These are phyloP conservation scores for Ambrosia trifida DNA, from an alignment of 129 eudicot species.

Conservation along the genomic window DNA sequence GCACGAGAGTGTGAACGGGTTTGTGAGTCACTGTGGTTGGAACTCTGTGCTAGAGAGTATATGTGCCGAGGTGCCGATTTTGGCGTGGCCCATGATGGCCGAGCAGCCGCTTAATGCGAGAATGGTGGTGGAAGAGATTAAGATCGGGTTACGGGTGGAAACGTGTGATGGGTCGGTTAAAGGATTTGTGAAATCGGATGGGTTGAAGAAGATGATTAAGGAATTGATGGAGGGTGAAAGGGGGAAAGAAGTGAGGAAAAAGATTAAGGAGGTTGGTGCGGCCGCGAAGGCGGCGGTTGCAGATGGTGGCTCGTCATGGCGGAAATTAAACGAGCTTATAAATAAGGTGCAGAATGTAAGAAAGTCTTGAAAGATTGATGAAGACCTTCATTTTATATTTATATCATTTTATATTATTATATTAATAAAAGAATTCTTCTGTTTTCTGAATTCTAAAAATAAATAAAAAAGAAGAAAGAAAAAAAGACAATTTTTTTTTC, in stretches of 20 bases:
- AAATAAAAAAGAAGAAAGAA: too few relatives aligned
- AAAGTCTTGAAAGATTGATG: background rate
- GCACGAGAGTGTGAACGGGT: constrained; percentile 58
- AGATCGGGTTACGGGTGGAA: constrained; percentile 60
- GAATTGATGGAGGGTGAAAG: constrained; percentile 66
- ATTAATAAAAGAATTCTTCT: too few relatives aligned
- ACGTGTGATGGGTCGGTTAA: constrained; percentile 45
- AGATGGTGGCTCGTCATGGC: constrained; percentile 73
- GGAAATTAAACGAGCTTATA: constrained; percentile 43
- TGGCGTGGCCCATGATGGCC: constrained; percentile 89
- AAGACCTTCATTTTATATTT: too few relatives aligned
- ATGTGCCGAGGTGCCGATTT: constrained; percentile 66
- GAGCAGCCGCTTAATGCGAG: constrained; percentile 66
- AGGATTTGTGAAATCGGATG: constrained; percentile 58
- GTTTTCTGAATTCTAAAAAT: too few relatives aligned
- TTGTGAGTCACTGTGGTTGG: constrained; percentile 87
- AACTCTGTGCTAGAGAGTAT: constrained; percentile 70
- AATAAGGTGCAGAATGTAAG: constrained; percentile 34
- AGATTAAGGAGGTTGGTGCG: constrained; percentile 50
- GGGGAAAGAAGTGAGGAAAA: constrained; percentile 49
- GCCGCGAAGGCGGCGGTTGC: constrained; percentile 46
- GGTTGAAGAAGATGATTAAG: constrained; percentile 43
- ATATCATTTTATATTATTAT: too few relatives aligned
- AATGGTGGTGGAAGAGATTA: constrained; percentile 70
- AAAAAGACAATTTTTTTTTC: too few relatives aligned